A percentile compares a stretch with the other conserved stretches of the same genome.
phyloP scores from a whole-genome alignment of 306 rosid species.

The Sechiopsis laciniata region DNA sequence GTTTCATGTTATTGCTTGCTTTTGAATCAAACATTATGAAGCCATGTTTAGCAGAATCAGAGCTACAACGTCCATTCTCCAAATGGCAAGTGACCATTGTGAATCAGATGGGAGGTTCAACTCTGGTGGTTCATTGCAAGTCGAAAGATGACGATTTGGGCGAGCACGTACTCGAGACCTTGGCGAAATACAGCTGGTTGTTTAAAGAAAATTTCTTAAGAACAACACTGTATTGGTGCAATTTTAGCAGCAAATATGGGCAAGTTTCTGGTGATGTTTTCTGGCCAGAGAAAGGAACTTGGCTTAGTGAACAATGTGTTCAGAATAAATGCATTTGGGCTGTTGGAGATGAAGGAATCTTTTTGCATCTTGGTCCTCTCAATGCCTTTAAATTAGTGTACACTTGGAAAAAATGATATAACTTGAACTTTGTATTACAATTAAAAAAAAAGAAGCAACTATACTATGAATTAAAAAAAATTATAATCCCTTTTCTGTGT shows the following conservation, averaged over 20 bases:
- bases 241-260: neutral
- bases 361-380: neutral
- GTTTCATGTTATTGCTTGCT: neutral
- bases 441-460: too few species aligned
- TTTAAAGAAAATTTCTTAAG: neutral
- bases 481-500: too few species aligned
- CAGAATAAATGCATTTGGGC: neutral
- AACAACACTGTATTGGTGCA: conserved; percentile 4
- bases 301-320: neutral
- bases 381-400: neutral
- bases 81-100: too few species aligned
- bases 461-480: too few species aligned
- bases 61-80: too few species aligned
- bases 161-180: neutral
- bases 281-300: neutral
- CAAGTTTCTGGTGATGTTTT: neutral
- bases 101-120: too few species aligned
- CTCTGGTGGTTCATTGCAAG: too few species aligned
- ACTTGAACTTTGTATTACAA: neutral
- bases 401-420: neutral
- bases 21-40: too few species aligned
- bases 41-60: too few species aligned
- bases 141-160: neutral
- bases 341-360: neutral
- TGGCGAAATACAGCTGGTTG: neutral